Base-by-base conservation (phyloP, 352 stramenopile genomes). In the Nothophytophthora sp. region DNA sequence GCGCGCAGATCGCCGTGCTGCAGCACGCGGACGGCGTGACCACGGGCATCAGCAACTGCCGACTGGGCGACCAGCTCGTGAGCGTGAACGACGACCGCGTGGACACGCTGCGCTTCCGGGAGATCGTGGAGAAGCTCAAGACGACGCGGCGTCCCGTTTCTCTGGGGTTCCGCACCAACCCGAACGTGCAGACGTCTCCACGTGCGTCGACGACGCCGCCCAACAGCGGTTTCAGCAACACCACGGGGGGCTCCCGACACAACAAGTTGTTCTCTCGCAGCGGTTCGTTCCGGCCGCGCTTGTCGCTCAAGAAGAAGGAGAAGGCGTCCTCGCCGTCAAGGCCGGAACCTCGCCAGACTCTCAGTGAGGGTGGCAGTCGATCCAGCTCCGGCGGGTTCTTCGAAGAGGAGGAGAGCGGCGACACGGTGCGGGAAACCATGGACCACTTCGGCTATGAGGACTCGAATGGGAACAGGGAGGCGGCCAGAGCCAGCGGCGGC, bases 91-190 rank as follows among this genome's bases (percentile, higher is more conserved):
- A 87, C 16, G 75, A 90, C 29, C 53, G 40, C 10, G 83, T 94
- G 4, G 76, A 88, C 23, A 27, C 60, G 23, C 45, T 87, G 36
- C 49, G 56, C 16, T 94, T 89, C 58, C 61, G 64, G 4, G 74
- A 87, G n/a, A 91, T 94, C 47, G 76, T 90, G 7, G 63, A 90
- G 29, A 92, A 86, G 45, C 67, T 94, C 37, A 87, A 90, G 55
- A 85, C 61, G 7, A 84, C 75, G 47, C 67, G 61, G 25, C 76
- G 83, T 6, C 83, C 83, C 11, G 88, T 94, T 51, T 70, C 71
- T 8, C 64, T 94, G 15, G 73, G 74, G 8, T 94, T 94, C 53
- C 63, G 65, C 12, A 82, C 73, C 9, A 91, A 87, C 52, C 62
- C 74, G 12, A 90, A 80, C 52, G 46, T 88, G 8, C 66, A 77